These are phyloP conservation scores for Aspergillus sclerotioniger DNA, from an alignment of 495 filamentous ascomycete species.

Conservation along the genomic window DNA sequence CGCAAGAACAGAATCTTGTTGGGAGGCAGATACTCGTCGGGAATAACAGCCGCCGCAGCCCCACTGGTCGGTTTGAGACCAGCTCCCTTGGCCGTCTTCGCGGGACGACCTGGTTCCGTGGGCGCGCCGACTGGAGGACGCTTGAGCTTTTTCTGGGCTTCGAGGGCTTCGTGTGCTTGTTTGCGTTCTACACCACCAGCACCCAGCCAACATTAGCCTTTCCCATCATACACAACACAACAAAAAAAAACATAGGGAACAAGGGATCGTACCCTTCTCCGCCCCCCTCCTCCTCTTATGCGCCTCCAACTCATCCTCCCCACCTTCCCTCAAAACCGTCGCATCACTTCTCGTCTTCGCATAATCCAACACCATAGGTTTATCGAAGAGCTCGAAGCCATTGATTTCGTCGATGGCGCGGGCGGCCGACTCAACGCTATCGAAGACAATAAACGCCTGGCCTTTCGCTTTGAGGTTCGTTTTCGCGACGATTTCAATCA, in stretches of 20 bases:
- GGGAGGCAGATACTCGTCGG: constrained; percentile 94
- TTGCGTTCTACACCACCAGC: constrained; percentile 77
- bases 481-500: constrained; percentile 92
- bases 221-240: neutral
- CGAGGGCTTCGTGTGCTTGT: constrained; percentile 79
- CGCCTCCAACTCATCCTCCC: constrained; percentile 76
- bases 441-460: constrained; percentile 95
- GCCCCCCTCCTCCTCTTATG: constrained; percentile 85
- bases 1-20: constrained; percentile 98
- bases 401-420: constrained; percentile 86
- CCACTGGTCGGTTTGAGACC: constrained; percentile 78
- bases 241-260: constrained; percentile 3
- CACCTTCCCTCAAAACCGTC: constrained; percentile 70
- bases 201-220: neutral
- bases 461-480: constrained; percentile 88
- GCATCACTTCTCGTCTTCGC: constrained; percentile 87
- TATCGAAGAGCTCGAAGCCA: constrained; percentile 91
- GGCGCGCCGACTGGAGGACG: constrained; percentile 53
- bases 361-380: constrained; percentile 85
- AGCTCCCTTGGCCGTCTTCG: constrained; percentile 71
- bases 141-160: constrained; percentile 81
- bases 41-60: constrained; percentile 71
- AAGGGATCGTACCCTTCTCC: constrained; percentile 71
- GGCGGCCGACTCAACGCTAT: constrained; percentile 68
- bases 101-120: constrained; percentile 55